Evolutionary conservation across 2,329 filamentous ascomycete species (phyloP).

Genomic region (Aspergillus floridensis): DNA sequence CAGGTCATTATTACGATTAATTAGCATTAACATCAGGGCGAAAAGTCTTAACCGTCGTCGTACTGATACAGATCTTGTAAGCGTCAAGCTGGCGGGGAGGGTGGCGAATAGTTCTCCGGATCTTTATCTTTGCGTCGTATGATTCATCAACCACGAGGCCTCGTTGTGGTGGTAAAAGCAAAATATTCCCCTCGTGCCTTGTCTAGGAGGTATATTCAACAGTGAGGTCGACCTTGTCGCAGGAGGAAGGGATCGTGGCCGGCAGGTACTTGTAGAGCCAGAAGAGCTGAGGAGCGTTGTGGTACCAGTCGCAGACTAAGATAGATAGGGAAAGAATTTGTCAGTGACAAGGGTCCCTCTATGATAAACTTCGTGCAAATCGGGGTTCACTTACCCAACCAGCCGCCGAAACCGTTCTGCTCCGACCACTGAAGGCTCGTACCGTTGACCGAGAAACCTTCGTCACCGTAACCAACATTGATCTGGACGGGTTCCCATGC

Average conservation of each 20-base stretch:
- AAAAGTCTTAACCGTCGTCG: background rate
- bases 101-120: background rate
- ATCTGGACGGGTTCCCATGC: slow-evolving; percentile 39
- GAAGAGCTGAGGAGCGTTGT: slow-evolving; percentile 42
- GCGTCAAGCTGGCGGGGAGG: background rate
- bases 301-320: slow-evolving; percentile 42
- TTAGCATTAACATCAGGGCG: background rate
- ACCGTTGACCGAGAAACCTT: slow-evolving; percentile 32
- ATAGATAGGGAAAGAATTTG: background rate
- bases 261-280: slow-evolving; percentile 29
- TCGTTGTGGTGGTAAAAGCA: slow-evolving; percentile 13
- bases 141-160: slow-evolving; percentile 17
- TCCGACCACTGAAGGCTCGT: slow-evolving; percentile 28
- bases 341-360: background rate
- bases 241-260: slow-evolving; percentile 30
- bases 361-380: background rate
- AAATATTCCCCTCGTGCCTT: background rate
- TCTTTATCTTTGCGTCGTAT: slow-evolving; percentile 8
- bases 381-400: slow-evolving; percentile 35
- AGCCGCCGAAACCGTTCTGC: slow-evolving; percentile 36
- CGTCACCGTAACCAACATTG: slow-evolving; percentile 32
- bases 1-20: background rate
- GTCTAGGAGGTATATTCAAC: slow-evolving; percentile 25
- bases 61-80: slow-evolving; percentile 7
- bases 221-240: slow-evolving; percentile 33